Conservation (phyloP, 176 grass and related monocot genomes). For the Carex myosuroides region DNA sequence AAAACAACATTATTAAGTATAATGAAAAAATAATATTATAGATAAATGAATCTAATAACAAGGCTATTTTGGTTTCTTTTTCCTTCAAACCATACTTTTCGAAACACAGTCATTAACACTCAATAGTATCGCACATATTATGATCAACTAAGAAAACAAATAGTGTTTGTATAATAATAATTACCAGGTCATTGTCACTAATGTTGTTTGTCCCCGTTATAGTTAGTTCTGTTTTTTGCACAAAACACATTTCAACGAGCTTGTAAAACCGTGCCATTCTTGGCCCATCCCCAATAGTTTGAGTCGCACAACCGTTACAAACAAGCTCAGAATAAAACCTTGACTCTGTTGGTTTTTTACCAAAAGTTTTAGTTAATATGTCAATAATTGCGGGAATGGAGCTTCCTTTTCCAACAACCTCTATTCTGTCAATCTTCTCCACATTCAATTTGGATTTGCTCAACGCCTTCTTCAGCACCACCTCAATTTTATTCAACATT, state of each 20-base stretch:
- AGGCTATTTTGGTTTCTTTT: not conserved
- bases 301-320: too few relatives aligned
- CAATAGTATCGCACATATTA: too few relatives aligned
- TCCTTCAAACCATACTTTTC: too few relatives aligned
- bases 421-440: not conserved
- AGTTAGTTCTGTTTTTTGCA: not conserved
- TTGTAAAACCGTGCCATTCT: conserved; percentile 49
- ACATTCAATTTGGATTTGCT: too few relatives aligned
- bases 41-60: not conserved
- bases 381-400: conserved; percentile 54
- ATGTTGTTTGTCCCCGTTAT: not conserved
- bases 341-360: conserved; percentile 29
- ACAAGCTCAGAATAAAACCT: too few relatives aligned
- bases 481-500: too few relatives aligned
- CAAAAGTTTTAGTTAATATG: conserved; percentile 67
- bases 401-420: conserved; percentile 58
- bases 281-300: too few relatives aligned
- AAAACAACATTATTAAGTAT: conserved; percentile 18
- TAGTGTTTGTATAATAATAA: not conserved
- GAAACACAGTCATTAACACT: too few relatives aligned
- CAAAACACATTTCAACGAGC: conserved; percentile 46
- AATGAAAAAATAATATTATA: too few relatives aligned
- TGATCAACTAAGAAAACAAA: not conserved
- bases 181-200: not conserved
- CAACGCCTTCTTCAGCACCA: too few relatives aligned